Base-by-base conservation (phyloP, 1,284 basidiomycete species). In the Takashimella koratensis region DNA sequence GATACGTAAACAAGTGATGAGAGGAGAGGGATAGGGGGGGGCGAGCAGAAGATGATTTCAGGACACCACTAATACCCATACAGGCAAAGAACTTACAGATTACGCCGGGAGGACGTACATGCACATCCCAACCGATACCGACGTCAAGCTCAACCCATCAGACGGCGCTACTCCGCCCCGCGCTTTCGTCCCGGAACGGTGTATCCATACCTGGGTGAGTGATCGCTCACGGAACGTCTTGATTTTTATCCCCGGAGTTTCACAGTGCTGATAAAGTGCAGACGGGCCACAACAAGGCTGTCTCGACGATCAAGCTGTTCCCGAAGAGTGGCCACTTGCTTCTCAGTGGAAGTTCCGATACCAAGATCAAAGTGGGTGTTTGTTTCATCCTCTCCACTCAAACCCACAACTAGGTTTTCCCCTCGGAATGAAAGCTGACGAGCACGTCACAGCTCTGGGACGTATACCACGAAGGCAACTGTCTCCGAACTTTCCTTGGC, bases 81-180 rank as follows among this genome's bases (percentile, higher is more conserved):
- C 63, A 78, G 77, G 94, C 73, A 97, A 95, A 79, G 88, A 87
- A 58, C 86, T 94, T 81, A 86, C 86, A 62, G 96, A 99, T 78
- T 98, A 99, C 76, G 95, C 98, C 76, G 96, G 96, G 36, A 83
- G 96, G 60, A 98, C 96, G 45, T 98, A 98, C 78, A 96, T 99
- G 87, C 86, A 90, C 58, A 86, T 96, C 23, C 96, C 96, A 19
- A 78, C 78, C 20, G 78, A 79, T 54, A 75, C 79, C 52, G 81
- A 65, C 80, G 87, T 78, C 81, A 81, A 81, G 65, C 76, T 98
- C 51, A 73, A 73, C 48, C 74, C 75, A 2, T 77, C 86, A 43
- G 81, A 82, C 52, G 94, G 96, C 71, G 71, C 86, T 23, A 88
- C 92, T 6, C 84, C 86, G 2, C 89, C 94, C 67, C 90, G 97